phyloP scores from a whole-genome alignment of 768 basidiomycete genomes.

The Lentinula sp. region DNA sequence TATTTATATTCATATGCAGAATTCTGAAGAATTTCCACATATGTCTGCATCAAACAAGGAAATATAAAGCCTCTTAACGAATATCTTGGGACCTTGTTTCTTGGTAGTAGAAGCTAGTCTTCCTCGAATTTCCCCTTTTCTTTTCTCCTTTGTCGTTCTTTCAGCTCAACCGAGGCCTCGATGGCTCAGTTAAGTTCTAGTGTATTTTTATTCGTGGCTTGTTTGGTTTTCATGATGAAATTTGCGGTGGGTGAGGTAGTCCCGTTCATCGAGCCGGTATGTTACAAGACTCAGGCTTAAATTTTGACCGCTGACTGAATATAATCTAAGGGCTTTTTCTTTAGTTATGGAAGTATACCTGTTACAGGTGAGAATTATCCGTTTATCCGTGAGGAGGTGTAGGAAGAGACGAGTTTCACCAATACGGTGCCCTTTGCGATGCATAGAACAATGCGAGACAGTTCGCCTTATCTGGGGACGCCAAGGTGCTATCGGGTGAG shows the following conservation, averaged over 20 bases:
- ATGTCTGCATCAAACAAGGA: too few relatives aligned
- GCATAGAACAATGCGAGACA: constrained; percentile 29
- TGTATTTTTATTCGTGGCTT: neutral
- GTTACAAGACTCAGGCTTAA: neutral
- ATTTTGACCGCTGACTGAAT: neutral
- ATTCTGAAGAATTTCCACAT: too few relatives aligned
- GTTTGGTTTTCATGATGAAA: neutral
- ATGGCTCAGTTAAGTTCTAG: neutral
- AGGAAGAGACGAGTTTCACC: too few relatives aligned
- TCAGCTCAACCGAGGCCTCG: neutral
- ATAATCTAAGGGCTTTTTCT: constrained; percentile 26
- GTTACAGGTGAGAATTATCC: constrained; percentile 22
- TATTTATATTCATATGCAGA: too few relatives aligned
- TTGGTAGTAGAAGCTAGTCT: neutral
- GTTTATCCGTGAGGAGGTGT: constrained; percentile 5
- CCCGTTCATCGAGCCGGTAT: constrained; percentile 18
- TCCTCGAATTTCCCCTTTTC: neutral
- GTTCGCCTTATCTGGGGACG: constrained; percentile 31
- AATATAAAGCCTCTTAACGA: neutral
- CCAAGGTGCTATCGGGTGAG: constrained; percentile 21
- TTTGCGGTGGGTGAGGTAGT: constrained; percentile 5
- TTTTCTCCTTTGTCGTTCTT: neutral
- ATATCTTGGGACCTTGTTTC: neutral
- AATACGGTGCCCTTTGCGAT: constrained; percentile 16
- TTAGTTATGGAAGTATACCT: constrained; percentile 23